Base-by-base conservation (phyloP, 805 yeast species). In the Torulaspora gathmanii region DNA sequence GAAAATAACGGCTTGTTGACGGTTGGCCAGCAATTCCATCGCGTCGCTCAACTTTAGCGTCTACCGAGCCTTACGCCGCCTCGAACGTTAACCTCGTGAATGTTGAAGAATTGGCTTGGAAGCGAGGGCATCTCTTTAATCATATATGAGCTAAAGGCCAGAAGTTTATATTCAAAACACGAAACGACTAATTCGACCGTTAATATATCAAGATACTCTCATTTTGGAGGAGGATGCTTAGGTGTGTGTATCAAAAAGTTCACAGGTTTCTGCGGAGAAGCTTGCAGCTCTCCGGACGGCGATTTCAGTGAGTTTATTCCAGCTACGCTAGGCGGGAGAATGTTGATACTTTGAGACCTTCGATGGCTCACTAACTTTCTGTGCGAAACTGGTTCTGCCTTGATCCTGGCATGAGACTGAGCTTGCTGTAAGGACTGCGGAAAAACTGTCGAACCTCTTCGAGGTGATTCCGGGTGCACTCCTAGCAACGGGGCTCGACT, bases 241-340 rank as follows among this genome's bases (percentile, higher is more conserved):
- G 65, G 66, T 1, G 66, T 61, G 45, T 61, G 64, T 10, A 61
- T 61, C 40, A 61, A 42, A 46, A 61, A 61, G 38, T 60, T 60
- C 22, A 61, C 63, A 19, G 61, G 61, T 22, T 53, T 50, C 36
- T 54, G 59, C 3, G 56, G 50, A 9, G 49, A 41, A 11, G 49
- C 48, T 11, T 48, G 51, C 13, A 44, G 25, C 13, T 48, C 51
- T 22, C 41, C 45, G 13, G 26, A 41, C 3, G 57, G 58, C 15
- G 56, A 52, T 39, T 41, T 51, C 10, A 40, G 42, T 8, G 37
- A 3, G 39, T 17, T 36, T 45, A 49, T 33, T 16, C 37, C 40
- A n/a, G 26, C 25, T 28, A 19, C 31, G n/a, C 29, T 30, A n/a
- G 46, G 34, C 9, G 44, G 30, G 3, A 52, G 33, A 3, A 57